phyloP scores from a whole-genome alignment of 1,284 basidiomycete species.

The Leccinum griseonigrum region DNA sequence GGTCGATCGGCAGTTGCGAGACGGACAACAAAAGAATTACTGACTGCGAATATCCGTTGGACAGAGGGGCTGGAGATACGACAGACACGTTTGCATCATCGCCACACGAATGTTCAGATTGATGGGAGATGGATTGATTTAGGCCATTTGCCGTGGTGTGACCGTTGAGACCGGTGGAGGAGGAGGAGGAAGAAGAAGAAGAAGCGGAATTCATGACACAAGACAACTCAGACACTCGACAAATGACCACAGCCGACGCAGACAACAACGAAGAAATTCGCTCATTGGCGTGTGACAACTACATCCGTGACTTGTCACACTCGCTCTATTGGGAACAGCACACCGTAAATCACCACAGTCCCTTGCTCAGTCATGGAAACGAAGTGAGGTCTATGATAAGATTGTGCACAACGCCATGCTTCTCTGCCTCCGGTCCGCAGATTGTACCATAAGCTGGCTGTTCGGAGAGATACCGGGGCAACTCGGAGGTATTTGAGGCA shows the following conservation, averaged over 20 bases:
- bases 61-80: constrained; percentile 22
- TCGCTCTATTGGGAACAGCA: constrained; percentile 23
- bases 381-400: constrained; percentile 52
- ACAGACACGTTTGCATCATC: constrained; percentile 22
- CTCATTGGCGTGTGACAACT: constrained; percentile 25
- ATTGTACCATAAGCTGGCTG: constrained; percentile 57
- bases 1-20: constrained; percentile 11
- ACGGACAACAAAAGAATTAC: constrained; percentile 21
- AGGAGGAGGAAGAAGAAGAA: constrained; percentile 23
- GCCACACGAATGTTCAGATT: constrained; percentile 21
- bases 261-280: constrained; percentile 17
- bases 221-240: background rate
- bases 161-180: constrained; percentile 19
- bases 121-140: constrained; percentile 14
- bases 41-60: constrained; percentile 45
- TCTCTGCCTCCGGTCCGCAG: constrained; percentile 43
- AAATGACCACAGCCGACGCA: background rate
- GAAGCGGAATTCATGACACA: constrained; percentile 22
- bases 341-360: constrained; percentile 37
- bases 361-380: constrained; percentile 50
- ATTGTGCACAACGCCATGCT: constrained; percentile 48
- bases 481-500: constrained; percentile 9
- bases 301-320: constrained; percentile 19
- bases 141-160: constrained; percentile 25
- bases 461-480: constrained; percentile 30